Conservation (phyloP, 2,329 filamentous ascomycete genomes). For the Talaromyces piceae region DNA sequence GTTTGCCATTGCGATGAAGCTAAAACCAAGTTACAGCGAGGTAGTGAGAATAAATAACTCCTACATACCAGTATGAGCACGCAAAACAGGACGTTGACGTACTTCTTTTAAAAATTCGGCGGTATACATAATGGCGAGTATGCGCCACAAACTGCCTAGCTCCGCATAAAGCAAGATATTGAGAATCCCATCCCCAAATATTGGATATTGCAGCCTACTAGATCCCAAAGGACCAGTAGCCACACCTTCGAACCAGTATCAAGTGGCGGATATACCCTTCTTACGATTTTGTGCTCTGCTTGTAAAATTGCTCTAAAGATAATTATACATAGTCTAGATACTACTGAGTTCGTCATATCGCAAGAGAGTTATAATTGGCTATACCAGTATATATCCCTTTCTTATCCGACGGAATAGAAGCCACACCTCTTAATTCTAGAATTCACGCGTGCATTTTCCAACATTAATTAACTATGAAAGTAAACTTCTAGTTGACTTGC, state of each 20-base stretch:
- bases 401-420: too few relatives aligned
- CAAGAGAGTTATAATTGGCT: slow-evolving; percentile 88
- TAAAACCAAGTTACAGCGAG: slow-evolving; percentile 71
- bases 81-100: slow-evolving; percentile 66
- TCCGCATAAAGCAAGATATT: slow-evolving; percentile 89
- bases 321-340: slow-evolving; percentile 92
- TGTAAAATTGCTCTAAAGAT: slow-evolving; percentile 85
- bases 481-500: slow-evolving; percentile 16
- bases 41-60: slow-evolving; percentile 58
- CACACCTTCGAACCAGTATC: slow-evolving; percentile 57
- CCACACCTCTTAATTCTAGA: too few relatives aligned
- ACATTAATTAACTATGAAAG: too few relatives aligned
- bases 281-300: slow-evolving; percentile 85
- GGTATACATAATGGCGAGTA: slow-evolving; percentile 91
- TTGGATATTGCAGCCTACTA: slow-evolving; percentile 93
- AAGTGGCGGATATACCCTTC: slow-evolving; percentile 93
- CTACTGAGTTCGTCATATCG: slow-evolving; percentile 81
- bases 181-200: slow-evolving; percentile 79
- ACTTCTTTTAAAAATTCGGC: slow-evolving; percentile 73
- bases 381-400: slow-evolving; percentile 37
- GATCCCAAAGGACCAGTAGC: slow-evolving; percentile 38
- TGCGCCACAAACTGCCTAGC: slow-evolving; percentile 69
- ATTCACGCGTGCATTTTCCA: too few relatives aligned
- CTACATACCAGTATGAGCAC: slow-evolving; percentile 68
- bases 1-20: slow-evolving; percentile 67